These are phyloP conservation scores for Metschnikowia lochheadii DNA, from an alignment of 805 yeast species.

Conservation along the genomic window DNA sequence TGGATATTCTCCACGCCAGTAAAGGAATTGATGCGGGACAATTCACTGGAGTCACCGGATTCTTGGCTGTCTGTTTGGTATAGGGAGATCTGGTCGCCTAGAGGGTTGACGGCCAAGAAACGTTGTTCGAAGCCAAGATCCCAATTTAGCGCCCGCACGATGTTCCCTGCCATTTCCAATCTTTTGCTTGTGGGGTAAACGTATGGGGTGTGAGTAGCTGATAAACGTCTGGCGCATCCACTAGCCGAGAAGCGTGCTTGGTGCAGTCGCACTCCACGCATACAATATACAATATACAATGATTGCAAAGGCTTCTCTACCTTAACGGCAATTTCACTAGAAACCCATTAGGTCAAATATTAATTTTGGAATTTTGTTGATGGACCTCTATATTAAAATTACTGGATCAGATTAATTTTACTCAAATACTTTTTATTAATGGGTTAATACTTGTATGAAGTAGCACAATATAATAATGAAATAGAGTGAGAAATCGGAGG, in stretches of 20 bases:
- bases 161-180: constrained; percentile 50
- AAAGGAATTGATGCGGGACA: constrained; percentile 48
- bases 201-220: neutral
- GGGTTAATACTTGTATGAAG: too few species aligned
- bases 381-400: too few species aligned
- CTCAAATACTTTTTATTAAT: too few species aligned
- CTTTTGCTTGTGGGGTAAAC: neutral
- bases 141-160: constrained; percentile 60
- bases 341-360: neutral
- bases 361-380: too few species aligned
- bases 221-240: neutral
- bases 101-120: constrained; percentile 66
- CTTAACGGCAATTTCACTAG: neutral
- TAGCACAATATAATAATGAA: too few species aligned
- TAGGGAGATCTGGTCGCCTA: constrained; percentile 73
- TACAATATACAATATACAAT: neutral
- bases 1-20: constrained; percentile 67
- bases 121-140: constrained; percentile 51
- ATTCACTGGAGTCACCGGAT: constrained; percentile 48
- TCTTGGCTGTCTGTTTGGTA: constrained; percentile 37
- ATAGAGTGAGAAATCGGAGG: too few species aligned
- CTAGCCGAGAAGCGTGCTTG: neutral
- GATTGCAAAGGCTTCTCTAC: too few species aligned
- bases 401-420: too few species aligned
- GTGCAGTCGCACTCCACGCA: constrained; percentile 1